A percentile compares a stretch with the other conserved stretches of the same genome.
Conservation (phyloP, 2,329 filamentous ascomycete genomes). For the Coniosporium tulheliwenetii region DNA sequence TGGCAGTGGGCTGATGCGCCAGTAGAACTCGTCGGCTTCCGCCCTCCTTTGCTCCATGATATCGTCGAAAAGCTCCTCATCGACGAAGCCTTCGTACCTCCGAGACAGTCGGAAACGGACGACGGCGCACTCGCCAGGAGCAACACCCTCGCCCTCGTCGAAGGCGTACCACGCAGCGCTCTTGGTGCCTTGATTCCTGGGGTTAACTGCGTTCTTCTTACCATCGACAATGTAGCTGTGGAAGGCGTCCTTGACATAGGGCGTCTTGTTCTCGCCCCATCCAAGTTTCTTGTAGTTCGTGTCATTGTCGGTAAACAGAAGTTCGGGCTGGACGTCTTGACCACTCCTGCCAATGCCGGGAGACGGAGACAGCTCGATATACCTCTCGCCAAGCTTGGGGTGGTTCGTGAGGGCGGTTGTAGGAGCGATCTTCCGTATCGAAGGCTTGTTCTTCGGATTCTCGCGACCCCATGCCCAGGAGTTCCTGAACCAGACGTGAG, state of each 20-base stretch:
- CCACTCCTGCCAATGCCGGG: conserved; percentile 66
- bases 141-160: conserved; percentile 75
- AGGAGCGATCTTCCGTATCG: conserved; percentile 50
- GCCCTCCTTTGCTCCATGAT: conserved; percentile 70
- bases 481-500: conserved; percentile 93
- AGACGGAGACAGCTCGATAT: conserved; percentile 74
- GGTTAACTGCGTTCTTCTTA: conserved; percentile 70
- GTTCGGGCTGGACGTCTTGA: conserved; percentile 67
- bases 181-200: conserved; percentile 68
- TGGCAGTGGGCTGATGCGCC: conserved; percentile 76
- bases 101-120: conserved; percentile 81
- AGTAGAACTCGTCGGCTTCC: conserved; percentile 97
- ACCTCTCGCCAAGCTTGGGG: conserved; percentile 65
- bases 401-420: conserved; percentile 65
- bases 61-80: conserved; percentile 86
- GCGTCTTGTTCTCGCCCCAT: conserved; percentile 55
- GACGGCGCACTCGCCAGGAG: conserved; percentile 83
- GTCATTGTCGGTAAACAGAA: conserved; percentile 92
- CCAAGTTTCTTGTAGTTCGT: conserved; percentile 65
- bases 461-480: conserved; percentile 93
- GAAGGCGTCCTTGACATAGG: conserved; percentile 91
- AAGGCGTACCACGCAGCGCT: conserved; percentile 85
- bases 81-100: conserved; percentile 61
- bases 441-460: conserved; percentile 58
- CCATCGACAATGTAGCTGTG: conserved; percentile 74